Conservation (phyloP, 495 filamentous ascomycete genomes). For the Letharia columbiana region DNA sequence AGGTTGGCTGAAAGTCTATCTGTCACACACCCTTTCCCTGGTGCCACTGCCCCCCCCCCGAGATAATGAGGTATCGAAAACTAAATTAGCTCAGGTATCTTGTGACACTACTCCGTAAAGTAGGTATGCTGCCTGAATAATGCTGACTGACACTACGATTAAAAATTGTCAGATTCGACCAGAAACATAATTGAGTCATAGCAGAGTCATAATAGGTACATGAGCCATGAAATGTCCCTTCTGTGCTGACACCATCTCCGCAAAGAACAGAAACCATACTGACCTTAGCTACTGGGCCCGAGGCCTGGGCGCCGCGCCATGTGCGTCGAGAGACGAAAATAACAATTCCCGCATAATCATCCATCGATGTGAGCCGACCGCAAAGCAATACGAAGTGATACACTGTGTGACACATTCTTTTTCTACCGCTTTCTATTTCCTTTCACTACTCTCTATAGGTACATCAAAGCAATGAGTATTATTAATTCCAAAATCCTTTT, state of each 20-base stretch:
- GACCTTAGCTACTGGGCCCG: not conserved
- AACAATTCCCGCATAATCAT: constrained; percentile 3
- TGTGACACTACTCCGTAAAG: not conserved
- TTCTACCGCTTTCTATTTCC: not conserved
- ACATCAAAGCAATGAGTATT: not conserved
- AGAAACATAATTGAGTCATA: not conserved
- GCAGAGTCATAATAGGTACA: not conserved
- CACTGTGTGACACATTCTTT: not conserved
- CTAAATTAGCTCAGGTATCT: not conserved
- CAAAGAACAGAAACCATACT: not conserved
- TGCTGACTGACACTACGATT: not conserved
- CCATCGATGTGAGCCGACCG: not conserved
- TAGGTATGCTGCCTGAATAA: not conserved
- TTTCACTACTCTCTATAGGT: not conserved
- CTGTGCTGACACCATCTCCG: not conserved
- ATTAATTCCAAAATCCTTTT: not conserved
- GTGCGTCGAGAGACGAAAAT: not conserved
- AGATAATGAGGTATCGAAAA: not conserved
- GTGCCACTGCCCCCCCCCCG: not conserved
- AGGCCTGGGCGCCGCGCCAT: not conserved
- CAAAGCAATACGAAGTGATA: not conserved
- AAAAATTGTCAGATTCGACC: not conserved
- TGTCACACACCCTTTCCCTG: not conserved
- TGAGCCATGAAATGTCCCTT: not conserved
- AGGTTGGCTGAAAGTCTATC: not conserved